Evolutionary conservation across 495 filamentous ascomycete genomes (phyloP).

Genomic region (Staphylotrichum tortipilum): DNA sequence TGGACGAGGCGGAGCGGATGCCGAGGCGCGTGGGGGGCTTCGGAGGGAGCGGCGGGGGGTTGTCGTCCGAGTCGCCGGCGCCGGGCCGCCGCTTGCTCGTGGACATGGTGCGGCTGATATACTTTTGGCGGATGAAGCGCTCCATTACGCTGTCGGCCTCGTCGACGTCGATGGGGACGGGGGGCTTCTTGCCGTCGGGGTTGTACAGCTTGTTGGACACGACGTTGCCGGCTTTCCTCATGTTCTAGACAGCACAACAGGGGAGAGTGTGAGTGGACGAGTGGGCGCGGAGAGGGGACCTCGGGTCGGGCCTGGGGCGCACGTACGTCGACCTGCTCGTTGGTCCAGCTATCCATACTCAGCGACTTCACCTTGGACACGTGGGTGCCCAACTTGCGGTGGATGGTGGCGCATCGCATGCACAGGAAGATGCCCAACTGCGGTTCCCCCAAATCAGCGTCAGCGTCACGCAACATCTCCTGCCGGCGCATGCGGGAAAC

Average conservation of each 20-base stretch:
- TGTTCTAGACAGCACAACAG: slow-evolving; percentile 52
- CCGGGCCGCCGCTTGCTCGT: slow-evolving; percentile 34
- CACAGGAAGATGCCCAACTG: slow-evolving; percentile 94
- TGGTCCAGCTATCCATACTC: slow-evolving; percentile 94
- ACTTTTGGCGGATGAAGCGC: slow-evolving; percentile 88
- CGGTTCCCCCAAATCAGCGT: slow-evolving; percentile 15
- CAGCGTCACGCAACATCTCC: too few species aligned
- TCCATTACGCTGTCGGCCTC: slow-evolving; percentile 90
- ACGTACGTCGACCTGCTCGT: slow-evolving; percentile 88
- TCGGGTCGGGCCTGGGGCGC: too few species aligned
- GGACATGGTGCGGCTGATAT: slow-evolving; percentile 49
- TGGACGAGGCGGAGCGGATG: slow-evolving; percentile 67
- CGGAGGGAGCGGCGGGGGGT: slow-evolving; percentile 73
- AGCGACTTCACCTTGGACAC: slow-evolving; percentile 97
- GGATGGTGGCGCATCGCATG: slow-evolving; percentile 91
- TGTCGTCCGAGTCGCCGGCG: slow-evolving; percentile 43
- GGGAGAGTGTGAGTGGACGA: too few species aligned
- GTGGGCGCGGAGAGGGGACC: too few species aligned
- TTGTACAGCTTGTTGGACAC: slow-evolving; percentile 84
- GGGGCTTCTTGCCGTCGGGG: slow-evolving; percentile 67
- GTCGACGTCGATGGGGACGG: slow-evolving; percentile 80
- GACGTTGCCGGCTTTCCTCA: slow-evolving; percentile 83
- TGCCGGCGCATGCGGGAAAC: not conserved
- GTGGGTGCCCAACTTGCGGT: slow-evolving; percentile 95
- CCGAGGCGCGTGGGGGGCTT: slow-evolving; percentile 72